Evolutionary conservation across 257 asterid genomes (phyloP).

Genomic region (Capsicum chinense): DNA sequence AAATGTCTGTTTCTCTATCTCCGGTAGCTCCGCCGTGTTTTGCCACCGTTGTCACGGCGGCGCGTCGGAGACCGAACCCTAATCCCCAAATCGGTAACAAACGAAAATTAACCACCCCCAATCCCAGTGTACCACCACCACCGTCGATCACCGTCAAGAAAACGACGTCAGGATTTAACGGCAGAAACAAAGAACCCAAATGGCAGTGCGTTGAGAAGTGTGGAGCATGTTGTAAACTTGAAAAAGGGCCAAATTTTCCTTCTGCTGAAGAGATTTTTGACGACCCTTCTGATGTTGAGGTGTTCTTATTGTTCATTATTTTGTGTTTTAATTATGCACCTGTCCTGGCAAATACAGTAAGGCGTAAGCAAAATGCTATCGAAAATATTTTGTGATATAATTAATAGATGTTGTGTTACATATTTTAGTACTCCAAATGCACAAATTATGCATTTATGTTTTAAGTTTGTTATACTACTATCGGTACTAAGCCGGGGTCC

Average conservation of each 20-base stretch:
- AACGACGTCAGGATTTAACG: conserved; percentile 58
- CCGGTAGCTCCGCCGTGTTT: conserved; percentile 51
- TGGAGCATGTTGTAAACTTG: conserved; percentile 96
- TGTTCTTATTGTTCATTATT: conserved; percentile 33
- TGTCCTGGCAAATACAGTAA: too few relatives aligned
- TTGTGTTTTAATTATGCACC: neutral
- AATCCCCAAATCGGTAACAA: conserved; percentile 31
- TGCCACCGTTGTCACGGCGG: conserved; percentile 48
- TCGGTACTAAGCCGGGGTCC: too few relatives aligned
- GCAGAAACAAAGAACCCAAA: conserved; percentile 62
- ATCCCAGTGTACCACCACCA: neutral
- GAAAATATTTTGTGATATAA: neutral
- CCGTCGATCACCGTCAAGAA: neutral
- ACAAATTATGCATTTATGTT: neutral
- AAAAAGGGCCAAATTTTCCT: conserved; percentile 84
- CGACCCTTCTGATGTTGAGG: conserved; percentile 81
- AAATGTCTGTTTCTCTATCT: conserved; percentile 44
- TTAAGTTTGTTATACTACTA: too few relatives aligned
- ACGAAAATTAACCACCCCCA: conserved; percentile 34
- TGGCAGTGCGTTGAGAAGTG: conserved; percentile 87
- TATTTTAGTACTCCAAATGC: neutral
- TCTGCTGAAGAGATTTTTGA: conserved; percentile 80
- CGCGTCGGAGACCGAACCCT: conserved; percentile 39
- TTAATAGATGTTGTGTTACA: neutral
- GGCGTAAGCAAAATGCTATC: too few relatives aligned